Base-by-base conservation (phyloP, 768 basidiomycete genomes). In the Clathrus columnatus region DNA sequence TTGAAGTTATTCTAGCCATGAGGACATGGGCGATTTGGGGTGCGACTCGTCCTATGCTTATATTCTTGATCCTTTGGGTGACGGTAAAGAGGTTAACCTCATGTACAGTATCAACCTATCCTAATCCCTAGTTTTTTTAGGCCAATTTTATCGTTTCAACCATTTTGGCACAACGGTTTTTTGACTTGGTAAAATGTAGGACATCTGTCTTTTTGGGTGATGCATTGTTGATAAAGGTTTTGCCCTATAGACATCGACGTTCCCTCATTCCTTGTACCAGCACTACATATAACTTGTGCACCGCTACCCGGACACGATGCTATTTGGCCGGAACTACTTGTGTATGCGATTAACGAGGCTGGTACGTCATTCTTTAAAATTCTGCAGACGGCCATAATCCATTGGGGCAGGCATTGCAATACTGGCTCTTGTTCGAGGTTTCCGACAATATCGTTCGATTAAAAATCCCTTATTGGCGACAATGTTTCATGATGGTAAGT, bases 401-500 rank as follows among this genome's bases (percentile, higher is more conserved):
- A 42, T 11, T 42, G 20, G 20, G 20, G 20, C 41, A 51, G 50
- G 30, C 1, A 2, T 32, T 20, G 50, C 50, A n/a, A 16, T 28
- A 16, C 42, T 51, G 50, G 42, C 50, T 18, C 24, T 51, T 28
- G 30, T 32, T 28, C 50, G 50, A 6, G 50, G 27, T 7, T 11
- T 51, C 29, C 2, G 42, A 51, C 28, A 51, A 16, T 51, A 51
- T 28, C 50, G 50, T 5, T 14, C 23, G 6, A 30, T 4, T 2
- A 2, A 24, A 7, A 16, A 51, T 24, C 50, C 50, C 23, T 16
- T 51, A 21, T 14, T 51, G 17, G 42, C 18, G 23, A 51, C 50
- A 1, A 51, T 51, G 50, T 51, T 51, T 51, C 50, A 51, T 32
- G 50, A 51, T 51, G 50, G 50, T 51, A 29, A 29, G 20, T 10